phyloP scores from a whole-genome alignment of 768 basidiomycete species.

The Tricholoma hemisulphureum region DNA sequence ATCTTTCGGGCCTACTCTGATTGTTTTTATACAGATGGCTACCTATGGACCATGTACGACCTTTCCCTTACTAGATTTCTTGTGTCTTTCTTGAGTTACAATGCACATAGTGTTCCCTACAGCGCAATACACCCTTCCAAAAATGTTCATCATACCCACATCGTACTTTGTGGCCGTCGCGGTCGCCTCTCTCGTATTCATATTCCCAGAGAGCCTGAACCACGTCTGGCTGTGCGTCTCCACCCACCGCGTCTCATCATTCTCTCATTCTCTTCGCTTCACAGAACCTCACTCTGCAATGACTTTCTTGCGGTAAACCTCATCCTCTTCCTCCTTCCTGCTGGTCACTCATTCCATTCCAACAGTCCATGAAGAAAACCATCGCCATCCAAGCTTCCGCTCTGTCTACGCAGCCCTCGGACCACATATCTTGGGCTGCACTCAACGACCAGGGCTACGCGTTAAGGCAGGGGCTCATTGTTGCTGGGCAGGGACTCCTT shows the following conservation, averaged over 20 bases:
- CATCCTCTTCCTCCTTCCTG: neutral
- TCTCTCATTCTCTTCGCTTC: neutral
- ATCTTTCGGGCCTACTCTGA: neutral
- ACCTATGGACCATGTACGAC: slow-evolving; percentile 36
- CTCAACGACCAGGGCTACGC: slow-evolving; percentile 24
- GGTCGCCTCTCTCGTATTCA: slow-evolving; percentile 33
- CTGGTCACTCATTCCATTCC: neutral
- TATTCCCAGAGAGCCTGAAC: slow-evolving; percentile 46
- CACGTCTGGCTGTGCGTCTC: slow-evolving; percentile 39
- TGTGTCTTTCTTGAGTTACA: neutral
- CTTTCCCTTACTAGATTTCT: neutral
- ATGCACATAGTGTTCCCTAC: slow-evolving; percentile 35
- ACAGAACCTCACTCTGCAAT: slow-evolving; percentile 28
- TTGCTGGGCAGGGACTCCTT: slow-evolving; percentile 30
- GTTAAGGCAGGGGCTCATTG: slow-evolving; percentile 28
- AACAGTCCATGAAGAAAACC: slow-evolving; percentile 33
- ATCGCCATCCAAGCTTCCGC: slow-evolving; percentile 34
- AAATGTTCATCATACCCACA: slow-evolving; percentile 39
- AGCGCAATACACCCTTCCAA: slow-evolving; percentile 39
- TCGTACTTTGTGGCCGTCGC: slow-evolving; percentile 42
- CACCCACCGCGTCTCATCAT: neutral
- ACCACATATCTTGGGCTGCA: slow-evolving; percentile 32
- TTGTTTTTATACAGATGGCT: slow-evolving; percentile 28
- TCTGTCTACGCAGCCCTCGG: slow-evolving; percentile 32
- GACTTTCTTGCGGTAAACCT: slow-evolving; percentile 30